Base-by-base conservation (phyloP, 1,284 basidiomycete species). In the Trichosporon sp. region DNA sequence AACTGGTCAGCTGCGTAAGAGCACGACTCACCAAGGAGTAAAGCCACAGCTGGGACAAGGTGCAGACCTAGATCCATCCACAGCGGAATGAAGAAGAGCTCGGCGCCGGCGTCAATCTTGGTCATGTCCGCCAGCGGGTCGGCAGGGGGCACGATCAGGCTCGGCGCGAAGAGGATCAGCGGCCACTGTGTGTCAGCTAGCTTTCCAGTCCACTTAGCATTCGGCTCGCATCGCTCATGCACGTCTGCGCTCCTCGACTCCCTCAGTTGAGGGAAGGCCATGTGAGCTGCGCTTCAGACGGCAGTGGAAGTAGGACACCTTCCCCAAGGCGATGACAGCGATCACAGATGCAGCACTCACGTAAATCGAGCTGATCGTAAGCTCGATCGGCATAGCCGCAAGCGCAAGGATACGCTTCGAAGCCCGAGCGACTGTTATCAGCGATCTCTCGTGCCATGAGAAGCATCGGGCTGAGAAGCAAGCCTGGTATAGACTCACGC, bases 331-430 rank as follows among this genome's bases (percentile, higher is more conserved):
- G n/a, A n/a, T n/a, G n/a, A n/a, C n/a, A n/a, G n/a, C n/a, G n/a
- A n/a, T n/a, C n/a, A n/a, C n/a, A n/a, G n/a, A n/a, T n/a, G n/a
- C n/a, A n/a, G n/a, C n/a, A 71, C 78, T 57, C 60, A 80, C 79
- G 79, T 92, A 92, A 62, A 92, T 87, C 31, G 81, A 78, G 2
- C 89, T 85, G 58, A 92, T 85, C 65, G 89, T 85, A 44, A 88
- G 83, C 19, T 85, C 83, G 31, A 90, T 73, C 0, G 88, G 88
- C 67, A 90, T 74, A 1, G 88, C 83, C 44, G 87, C 78, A 71
- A 89, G 84, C 58, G 88, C 80, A 2, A 89, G 68, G 1, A 79
- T 73, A 16, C 89, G 82, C 74, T 89, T 89, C 19, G 84, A 37
- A 0, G 67, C 68, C 46, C 75, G 75, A 14, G 87, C 64, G 29